Evolutionary conservation across 176 grass and related monocot species (phyloP).

Genomic region (Leersia perrieri): DNA sequence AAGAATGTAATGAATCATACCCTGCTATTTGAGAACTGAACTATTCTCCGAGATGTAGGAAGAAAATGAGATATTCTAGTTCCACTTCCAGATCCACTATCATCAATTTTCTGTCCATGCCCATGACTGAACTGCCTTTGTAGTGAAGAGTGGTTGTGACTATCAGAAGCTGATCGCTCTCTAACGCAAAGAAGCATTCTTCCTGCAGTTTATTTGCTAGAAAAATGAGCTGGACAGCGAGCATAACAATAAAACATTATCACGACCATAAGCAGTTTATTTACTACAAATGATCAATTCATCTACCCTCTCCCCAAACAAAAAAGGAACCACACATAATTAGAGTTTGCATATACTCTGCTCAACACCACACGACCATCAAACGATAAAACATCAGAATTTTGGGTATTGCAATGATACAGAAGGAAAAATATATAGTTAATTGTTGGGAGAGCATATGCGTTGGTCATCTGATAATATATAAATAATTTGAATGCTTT

Average conservation of each 20-base stretch:
- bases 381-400: neutral
- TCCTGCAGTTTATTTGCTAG: constrained; percentile 34
- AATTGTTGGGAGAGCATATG: neutral
- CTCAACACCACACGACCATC: neutral
- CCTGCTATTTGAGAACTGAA: constrained; percentile 95
- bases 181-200: constrained; percentile 96
- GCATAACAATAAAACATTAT: neutral
- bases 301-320: no score
- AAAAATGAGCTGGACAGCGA: neutral
- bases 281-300: neutral
- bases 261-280: constrained; percentile 2
- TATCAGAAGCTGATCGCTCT: constrained; percentile 67
- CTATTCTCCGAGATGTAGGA: constrained; percentile 88
- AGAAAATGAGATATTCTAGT: constrained; percentile 87
- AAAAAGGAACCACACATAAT: neutral
- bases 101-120: constrained; percentile 61
- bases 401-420: neutral
- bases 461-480: neutral
- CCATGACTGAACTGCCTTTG: constrained; percentile 94
- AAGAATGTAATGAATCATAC: constrained; percentile 33
- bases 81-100: constrained; percentile 46
- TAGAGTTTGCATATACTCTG: neutral
- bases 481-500: neutral
- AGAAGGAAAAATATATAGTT: neutral
- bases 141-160: constrained; percentile 63